Conservation (phyloP, 495 filamentous ascomycete species). For the Chaetomium cochliodes region DNA sequence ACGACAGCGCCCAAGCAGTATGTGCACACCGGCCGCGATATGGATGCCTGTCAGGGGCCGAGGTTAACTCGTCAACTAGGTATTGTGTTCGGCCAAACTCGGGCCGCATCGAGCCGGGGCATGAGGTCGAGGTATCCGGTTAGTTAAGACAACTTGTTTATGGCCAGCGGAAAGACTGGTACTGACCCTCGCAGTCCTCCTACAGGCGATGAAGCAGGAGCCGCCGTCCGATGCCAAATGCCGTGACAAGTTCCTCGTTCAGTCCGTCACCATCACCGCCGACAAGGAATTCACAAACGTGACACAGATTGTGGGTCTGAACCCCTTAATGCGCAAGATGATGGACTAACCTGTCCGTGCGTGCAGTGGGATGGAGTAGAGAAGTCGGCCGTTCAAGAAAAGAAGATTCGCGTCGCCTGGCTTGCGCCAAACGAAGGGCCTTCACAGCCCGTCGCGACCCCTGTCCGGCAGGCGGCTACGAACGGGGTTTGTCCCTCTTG, state of each 20-base stretch:
- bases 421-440: constrained; percentile 48
- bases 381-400: constrained; percentile 78
- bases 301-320: constrained; percentile 67
- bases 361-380: constrained; percentile 71
- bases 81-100: constrained; percentile 98
- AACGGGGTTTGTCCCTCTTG: constrained; percentile 34
- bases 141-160: constrained; percentile 31
- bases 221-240: constrained; percentile 82
- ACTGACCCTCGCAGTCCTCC: constrained; percentile 62
- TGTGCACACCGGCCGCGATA: constrained; percentile 32
- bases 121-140: constrained; percentile 91
- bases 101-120: constrained; percentile 84
- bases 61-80: constrained; percentile 49
- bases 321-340: neutral
- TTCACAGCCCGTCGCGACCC: constrained; percentile 27
- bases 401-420: constrained; percentile 93
- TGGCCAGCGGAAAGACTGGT: neutral
- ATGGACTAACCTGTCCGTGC: constrained; percentile 30
- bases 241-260: constrained; percentile 97
- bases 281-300: constrained; percentile 81
- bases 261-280: constrained; percentile 80
- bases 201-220: constrained; percentile 97
- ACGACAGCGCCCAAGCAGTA: constrained; percentile 99
- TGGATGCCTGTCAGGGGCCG: neutral
- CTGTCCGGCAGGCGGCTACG: constrained; percentile 27